Percentiles rank a stretch among this genome's conserved stretches.
Conservation (phyloP, 192 early-diverging fungal species). For the Gonapodya prolifera region DNA sequence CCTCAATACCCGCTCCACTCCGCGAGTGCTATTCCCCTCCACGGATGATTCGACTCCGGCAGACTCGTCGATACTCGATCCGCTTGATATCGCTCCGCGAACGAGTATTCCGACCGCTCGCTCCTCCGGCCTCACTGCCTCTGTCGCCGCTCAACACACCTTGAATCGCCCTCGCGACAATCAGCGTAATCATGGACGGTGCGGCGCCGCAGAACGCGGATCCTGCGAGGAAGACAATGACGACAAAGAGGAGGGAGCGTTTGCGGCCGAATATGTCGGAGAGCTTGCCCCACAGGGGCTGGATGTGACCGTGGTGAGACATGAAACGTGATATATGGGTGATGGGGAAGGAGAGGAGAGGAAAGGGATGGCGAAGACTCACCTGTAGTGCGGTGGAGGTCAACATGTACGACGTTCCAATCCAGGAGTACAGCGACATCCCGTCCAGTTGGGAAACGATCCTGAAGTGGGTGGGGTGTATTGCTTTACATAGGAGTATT, state of each 20-base stretch:
- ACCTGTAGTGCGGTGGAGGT: neutral
- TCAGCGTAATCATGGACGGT: conserved; percentile 20
- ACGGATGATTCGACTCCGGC: too few species aligned
- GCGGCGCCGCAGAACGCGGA: conserved; percentile 22
- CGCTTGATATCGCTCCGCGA: too few species aligned
- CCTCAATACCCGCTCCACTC: too few species aligned
- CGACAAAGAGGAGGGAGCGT: conserved; percentile 10
- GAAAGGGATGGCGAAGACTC: neutral
- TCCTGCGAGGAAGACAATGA: conserved; percentile 17
- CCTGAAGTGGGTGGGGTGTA: neutral
- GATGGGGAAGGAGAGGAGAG: neutral
- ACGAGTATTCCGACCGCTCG: too few species aligned
- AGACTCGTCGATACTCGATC: too few species aligned
- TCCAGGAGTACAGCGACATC: neutral
- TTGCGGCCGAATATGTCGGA: conserved; percentile 29
- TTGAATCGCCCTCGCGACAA: conserved; percentile 18
- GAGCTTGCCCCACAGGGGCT: conserved; percentile 33
- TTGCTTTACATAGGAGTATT: neutral
- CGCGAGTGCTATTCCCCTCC: too few species aligned
- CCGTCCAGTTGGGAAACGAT: neutral
- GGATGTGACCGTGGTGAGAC: neutral
- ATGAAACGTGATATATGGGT: neutral
- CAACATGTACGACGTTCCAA: neutral
- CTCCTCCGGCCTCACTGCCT: too few species aligned
- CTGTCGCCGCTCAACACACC: too few species aligned